Evolutionary conservation across 768 basidiomycete genomes (phyloP).

Genomic region (Auricularia cornea): DNA sequence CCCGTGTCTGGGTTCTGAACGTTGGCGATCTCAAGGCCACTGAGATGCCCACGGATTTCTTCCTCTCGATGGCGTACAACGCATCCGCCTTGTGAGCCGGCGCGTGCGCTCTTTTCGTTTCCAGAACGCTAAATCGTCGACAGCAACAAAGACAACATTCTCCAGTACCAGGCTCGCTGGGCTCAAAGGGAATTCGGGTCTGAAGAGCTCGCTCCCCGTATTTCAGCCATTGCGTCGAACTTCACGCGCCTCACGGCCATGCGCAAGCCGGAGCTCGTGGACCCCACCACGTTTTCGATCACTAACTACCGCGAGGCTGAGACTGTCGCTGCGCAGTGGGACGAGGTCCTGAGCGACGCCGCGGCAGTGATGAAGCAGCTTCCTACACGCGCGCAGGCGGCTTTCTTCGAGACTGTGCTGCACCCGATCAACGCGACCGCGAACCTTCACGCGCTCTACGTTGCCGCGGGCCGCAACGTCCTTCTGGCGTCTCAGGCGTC

Average conservation of each 20-base stretch:
- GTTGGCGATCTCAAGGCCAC: slow-evolving; percentile 72
- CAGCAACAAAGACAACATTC: slow-evolving; percentile 43
- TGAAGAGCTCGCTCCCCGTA: slow-evolving; percentile 28
- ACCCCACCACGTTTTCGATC: slow-evolving; percentile 52
- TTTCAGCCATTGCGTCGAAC: slow-evolving; percentile 48
- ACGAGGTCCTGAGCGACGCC: slow-evolving; percentile 38
- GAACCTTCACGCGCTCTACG: slow-evolving; percentile 49
- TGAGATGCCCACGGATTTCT: slow-evolving; percentile 64
- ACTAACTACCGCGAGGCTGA: slow-evolving; percentile 68
- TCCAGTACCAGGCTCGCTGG: slow-evolving; percentile 47
- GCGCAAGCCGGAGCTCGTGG: slow-evolving; percentile 59
- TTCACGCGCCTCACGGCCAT: slow-evolving; percentile 49
- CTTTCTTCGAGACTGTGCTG: slow-evolving; percentile 65
- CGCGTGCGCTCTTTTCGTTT: neutral
- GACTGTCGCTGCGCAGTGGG: slow-evolving; percentile 42
- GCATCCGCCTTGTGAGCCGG: slow-evolving; percentile 30
- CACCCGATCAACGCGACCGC: slow-evolving; percentile 53
- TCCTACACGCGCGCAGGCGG: slow-evolving; percentile 36
- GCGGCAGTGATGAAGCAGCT: slow-evolving; percentile 50
- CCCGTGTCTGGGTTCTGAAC: slow-evolving; percentile 60
- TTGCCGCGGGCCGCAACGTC: slow-evolving; percentile 53
- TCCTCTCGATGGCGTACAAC: slow-evolving; percentile 53
- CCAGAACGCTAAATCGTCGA: neutral
- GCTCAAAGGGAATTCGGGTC: slow-evolving; percentile 57
- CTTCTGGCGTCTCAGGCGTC: slow-evolving; percentile 55